Evolutionary conservation across 1,284 basidiomycete species (phyloP), one percentile per base, ranked within the genome.

Genomic region (Austropuccinia psidii): DNA sequence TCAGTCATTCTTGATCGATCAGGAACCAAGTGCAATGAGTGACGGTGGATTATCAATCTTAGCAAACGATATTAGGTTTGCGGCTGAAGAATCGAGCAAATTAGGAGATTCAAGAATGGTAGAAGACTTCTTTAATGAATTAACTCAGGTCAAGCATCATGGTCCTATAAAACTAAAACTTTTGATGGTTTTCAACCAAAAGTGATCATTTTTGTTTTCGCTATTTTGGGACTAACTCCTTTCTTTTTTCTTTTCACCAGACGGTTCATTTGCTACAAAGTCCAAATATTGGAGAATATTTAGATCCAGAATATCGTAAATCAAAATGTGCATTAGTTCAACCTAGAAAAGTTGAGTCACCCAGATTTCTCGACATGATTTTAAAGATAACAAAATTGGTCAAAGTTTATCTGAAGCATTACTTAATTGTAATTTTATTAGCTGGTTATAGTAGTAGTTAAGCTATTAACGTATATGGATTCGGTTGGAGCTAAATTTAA

Each of bases 1-100:
- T 60, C 0, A 73, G 70, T 58, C 55, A 15, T 64, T 73, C 33
- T 64, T 73, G 35, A 52, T 64, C 27, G 70, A 73, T 21, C 47
- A 49, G 27, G 70, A 73, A 45, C 70, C 70, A 2, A 47, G 24
- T 6, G 49, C 57, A 24, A 73, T 73, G 35, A 62, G 47, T 13
- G 70, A 73, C 24, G 60, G 60, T 2, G 70, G 70, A 24, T 31
- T 73, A 24, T 64, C 60, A 7, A 41, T 52, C 19, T 41, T 73
- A 5, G 31, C 35, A 15, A 73, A 73, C 39, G 70, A 73, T 41
- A 47, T 73, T 17, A 45, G 57, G 6, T 73, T 73, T 21, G 70
- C 70, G 9, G 33, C 8, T 29, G 31, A 19, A 9, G n/a, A 29
- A 33, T 41, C 60, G 15, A 31, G 24, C 21, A 41, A 29, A 9